Base-by-base conservation (phyloP, 345 rosid species). In the Bruguiera sexangula region DNA sequence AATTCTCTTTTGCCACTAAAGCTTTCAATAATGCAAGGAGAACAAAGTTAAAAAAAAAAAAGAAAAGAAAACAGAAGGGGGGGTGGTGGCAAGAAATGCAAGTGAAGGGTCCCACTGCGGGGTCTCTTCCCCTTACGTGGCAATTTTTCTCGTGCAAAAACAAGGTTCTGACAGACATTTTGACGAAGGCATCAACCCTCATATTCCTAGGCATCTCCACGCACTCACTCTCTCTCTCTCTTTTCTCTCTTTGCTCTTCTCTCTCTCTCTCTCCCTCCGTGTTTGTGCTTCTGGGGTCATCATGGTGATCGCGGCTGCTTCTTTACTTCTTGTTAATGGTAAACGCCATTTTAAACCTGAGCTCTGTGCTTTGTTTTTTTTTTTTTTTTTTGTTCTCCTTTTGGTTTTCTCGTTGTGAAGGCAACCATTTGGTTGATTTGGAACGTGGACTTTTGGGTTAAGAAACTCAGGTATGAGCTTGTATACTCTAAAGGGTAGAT, bases 271-370 rank as follows among this genome's bases (percentile, higher is more conserved):
- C 67, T 10, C 69, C 43, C 8, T 55, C 16, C 20, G 8, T 2
- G 15, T 34, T 8, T 8, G 37, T 15, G 4, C 16, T 59, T 30
- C 32, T 13, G 52, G 66, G 66, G 68, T 78, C 73, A 92, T 70
- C 73, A 92, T 92, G 96, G 85, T 87, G 93, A 84, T 90, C 84
- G 83, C 88, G 0, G 88, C 85, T 68, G 85, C 88, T 83, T 77
- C 92, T 79, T 77, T 94, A 50, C 81, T 86, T 75, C 65, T 85
- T 34, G 2, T 34, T 63, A 65, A 85, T 29, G 89, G 95, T 88
- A 87, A 67, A 63, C 34, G 16, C 69, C 39, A 51, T 54, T 56
- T 24, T 15, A 56, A 56, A 56, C 0, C 60, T 24, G 16, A 56
- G 48, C 3, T 21, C 26, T 56, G 10, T 6, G n/a, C 30, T 20